Evolutionary conservation across 129 eudicot species (phyloP).

Genomic region (Ambrosia artemisiifolia): DNA sequence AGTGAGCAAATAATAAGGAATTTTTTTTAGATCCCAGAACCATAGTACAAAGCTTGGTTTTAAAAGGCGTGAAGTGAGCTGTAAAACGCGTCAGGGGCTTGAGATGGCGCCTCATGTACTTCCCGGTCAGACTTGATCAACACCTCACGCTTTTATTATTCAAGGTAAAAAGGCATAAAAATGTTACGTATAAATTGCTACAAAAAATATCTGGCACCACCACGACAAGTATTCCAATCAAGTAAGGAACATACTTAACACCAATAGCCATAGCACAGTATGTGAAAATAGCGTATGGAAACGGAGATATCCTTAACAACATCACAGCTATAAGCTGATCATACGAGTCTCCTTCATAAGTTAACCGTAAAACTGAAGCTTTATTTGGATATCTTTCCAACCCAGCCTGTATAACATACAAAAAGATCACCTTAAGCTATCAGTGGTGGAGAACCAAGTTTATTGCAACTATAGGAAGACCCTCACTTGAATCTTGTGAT

Average conservation of each 20-base stretch:
- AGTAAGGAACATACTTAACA: constrained; percentile 69
- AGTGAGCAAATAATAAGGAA: background rate
- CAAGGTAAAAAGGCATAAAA: constrained; percentile 14
- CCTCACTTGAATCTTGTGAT: constrained; percentile 63
- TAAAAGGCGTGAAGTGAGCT: too few relatives aligned
- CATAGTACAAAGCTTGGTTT: too few relatives aligned
- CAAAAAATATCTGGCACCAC: constrained; percentile 77
- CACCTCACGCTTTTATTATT: background rate
- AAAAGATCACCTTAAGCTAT: background rate
- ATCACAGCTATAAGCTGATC: constrained; percentile 69
- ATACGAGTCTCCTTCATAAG: constrained; percentile 73
- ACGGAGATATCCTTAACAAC: constrained; percentile 77
- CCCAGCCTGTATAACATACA: constrained; percentile 46
- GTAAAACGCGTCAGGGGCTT: too few relatives aligned
- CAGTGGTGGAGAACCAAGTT: background rate
- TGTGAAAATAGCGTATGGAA: constrained; percentile 65
- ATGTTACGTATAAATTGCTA: constrained; percentile 75
- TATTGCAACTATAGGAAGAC: background rate
- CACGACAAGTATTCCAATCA: constrained; percentile 65
- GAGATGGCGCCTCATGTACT: too few relatives aligned
- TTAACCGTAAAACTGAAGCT: constrained; percentile 67
- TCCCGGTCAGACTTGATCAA: too few relatives aligned
- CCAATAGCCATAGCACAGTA: constrained; percentile 82
- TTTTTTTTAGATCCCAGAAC: too few relatives aligned
- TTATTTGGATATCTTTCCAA: constrained; percentile 66